Percentiles rank a stretch among this genome's conserved stretches.
Conservation (phyloP, 345 rosid species). For the Lepidium aucheri region DNA sequence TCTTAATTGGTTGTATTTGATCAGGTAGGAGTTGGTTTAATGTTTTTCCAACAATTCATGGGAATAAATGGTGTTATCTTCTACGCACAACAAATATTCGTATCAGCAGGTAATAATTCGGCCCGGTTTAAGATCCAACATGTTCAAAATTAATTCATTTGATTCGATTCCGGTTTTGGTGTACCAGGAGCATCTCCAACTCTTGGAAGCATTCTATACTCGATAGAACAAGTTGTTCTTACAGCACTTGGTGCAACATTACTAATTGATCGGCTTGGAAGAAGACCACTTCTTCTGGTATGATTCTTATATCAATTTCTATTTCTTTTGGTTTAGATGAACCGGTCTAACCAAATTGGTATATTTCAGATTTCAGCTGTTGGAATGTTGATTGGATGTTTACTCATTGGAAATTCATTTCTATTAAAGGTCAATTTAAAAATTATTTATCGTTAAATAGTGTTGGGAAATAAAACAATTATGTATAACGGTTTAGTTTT, state of each 20-base stretch:
- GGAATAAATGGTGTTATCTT: conserved; percentile 43
- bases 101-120: conserved; percentile 32
- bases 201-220: conserved; percentile 37
- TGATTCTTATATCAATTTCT: neutral
- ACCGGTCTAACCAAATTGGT: neutral
- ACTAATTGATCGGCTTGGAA: conserved; percentile 37
- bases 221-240: conserved; percentile 32
- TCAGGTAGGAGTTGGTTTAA: conserved; percentile 47
- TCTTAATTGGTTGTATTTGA: neutral
- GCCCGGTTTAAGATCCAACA: neutral
- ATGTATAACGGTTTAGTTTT: neutral
- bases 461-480: neutral
- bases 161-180: neutral
- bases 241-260: conserved; percentile 32
- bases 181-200: conserved; percentile 31
- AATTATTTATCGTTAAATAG: too few species aligned
- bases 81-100: conserved; percentile 42
- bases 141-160: neutral
- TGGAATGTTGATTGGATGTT: conserved; percentile 33
- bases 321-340: neutral
- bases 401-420: conserved; percentile 36
- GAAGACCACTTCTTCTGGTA: conserved; percentile 44
- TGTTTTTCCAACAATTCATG: conserved; percentile 41
- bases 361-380: conserved; percentile 33
- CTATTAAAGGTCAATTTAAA: conserved; percentile 31